phyloP scores from a whole-genome alignment of 2,329 filamentous ascomycete species.

The Fusarium hostae region DNA sequence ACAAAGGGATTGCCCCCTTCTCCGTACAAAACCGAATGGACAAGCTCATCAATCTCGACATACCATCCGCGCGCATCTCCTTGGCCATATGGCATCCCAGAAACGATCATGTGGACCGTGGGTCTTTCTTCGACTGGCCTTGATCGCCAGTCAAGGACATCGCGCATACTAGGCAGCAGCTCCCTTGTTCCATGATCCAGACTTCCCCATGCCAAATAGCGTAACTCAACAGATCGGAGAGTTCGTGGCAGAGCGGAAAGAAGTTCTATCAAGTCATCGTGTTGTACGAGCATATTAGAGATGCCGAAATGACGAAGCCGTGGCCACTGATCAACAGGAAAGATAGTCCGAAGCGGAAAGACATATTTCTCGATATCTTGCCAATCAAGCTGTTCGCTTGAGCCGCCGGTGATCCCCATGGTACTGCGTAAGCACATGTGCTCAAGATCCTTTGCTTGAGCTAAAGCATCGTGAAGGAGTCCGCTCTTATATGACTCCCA shows the following conservation, averaged over 20 bases:
- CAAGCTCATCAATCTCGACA: not conserved
- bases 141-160: not conserved
- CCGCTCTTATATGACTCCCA: not conserved
- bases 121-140: not conserved
- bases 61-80: not conserved
- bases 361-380: not conserved
- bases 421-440: not conserved
- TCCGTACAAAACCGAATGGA: not conserved
- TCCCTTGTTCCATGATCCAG: fast-evolving
- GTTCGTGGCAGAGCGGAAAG: not conserved
- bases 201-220: not conserved
- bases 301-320: conserved; percentile 3
- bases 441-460: not conserved
- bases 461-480: not conserved
- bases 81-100: not conserved
- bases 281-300: not conserved
- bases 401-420: fast-evolving
- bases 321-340: conserved; percentile 4
- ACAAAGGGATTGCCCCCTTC: not conserved
- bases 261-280: not conserved
- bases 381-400: not conserved
- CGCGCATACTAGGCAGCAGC: not conserved
- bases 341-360: not conserved
- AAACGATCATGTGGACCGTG: not conserved
- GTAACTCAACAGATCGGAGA: not conserved